A percentile compares a stretch with the other conserved stretches of the same genome.
These are phyloP conservation scores for Suillus clintonianus DNA, from an alignment of 768 basidiomycete genomes.

Conservation along the genomic window DNA sequence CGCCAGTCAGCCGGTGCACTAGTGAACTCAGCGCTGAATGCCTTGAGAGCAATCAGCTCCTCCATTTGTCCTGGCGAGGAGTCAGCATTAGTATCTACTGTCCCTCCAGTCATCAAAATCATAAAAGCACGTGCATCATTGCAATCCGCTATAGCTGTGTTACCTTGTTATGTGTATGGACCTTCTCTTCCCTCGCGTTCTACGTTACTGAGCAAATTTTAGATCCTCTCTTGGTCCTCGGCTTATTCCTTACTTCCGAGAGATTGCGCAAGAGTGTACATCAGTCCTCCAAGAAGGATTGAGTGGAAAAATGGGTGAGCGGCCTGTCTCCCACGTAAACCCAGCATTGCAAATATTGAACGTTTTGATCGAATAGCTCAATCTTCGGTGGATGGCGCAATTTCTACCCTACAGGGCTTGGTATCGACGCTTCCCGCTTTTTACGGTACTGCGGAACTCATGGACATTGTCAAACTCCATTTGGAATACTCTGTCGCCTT, in stretches of 20 bases:
- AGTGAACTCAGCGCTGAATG: constrained; percentile 52
- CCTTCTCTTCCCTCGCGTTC: background rate
- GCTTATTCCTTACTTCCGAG: constrained; percentile 81
- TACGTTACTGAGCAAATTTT: constrained; percentile 12
- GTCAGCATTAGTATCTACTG: constrained; percentile 50
- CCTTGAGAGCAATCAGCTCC: constrained; percentile 58
- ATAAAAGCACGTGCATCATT: constrained; percentile 43
- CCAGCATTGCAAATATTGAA: background rate
- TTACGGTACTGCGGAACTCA: constrained; percentile 65
- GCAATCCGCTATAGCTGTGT: constrained; percentile 49
- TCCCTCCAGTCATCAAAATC: constrained; percentile 59
- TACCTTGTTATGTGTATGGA: constrained; percentile 65
- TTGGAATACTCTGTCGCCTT: constrained; percentile 39
- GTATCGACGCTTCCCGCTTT: constrained; percentile 81
- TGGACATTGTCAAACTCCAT: constrained; percentile 56
- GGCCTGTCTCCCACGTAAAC: background rate
- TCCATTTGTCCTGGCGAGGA: constrained; percentile 72
- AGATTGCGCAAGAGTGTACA: constrained; percentile 63
- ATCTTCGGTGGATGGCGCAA: constrained; percentile 29
- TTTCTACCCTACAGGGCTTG: constrained; percentile 62
- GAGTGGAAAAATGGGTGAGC: constrained; percentile 31
- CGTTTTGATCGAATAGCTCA: background rate
- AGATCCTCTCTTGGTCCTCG: constrained; percentile 84
- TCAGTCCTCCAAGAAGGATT: constrained; percentile 45
- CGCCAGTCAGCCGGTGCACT: constrained; percentile 41